Percentiles rank a stretch among this genome's conserved stretches.
Conservation (phyloP, 495 filamentous ascomycete genomes). For the Neurospora sp. region DNA sequence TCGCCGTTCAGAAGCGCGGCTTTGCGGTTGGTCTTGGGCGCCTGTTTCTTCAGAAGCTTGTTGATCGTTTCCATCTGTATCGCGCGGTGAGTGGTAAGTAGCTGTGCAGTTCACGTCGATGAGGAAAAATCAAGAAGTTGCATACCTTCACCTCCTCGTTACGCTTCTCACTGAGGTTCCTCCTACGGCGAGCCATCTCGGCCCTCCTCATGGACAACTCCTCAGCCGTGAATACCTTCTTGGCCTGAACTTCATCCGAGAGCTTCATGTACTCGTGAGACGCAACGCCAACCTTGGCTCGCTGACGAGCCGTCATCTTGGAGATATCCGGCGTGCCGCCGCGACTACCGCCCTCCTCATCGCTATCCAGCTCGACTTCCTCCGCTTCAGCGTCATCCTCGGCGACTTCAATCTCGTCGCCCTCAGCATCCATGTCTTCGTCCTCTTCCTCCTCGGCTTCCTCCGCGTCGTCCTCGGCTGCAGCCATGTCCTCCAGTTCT, state of each 20-base stretch:
- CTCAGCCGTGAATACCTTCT: constrained; percentile 86
- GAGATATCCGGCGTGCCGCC: constrained; percentile 63
- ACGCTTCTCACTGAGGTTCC: constrained; percentile 95
- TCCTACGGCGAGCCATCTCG: constrained; percentile 90
- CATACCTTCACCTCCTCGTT: constrained; percentile 96
- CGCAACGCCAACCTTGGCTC: constrained; percentile 58
- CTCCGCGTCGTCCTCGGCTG: constrained; percentile 37
- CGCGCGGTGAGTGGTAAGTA: not conserved
- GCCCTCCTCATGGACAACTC: constrained; percentile 90
- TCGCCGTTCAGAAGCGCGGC: constrained; percentile 29
- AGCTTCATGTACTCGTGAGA: constrained; percentile 55
- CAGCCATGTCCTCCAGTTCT: constrained; percentile 37
- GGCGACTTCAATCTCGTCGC: constrained; percentile 52
- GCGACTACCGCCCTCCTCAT: constrained; percentile 39
- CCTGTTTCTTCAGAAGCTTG: constrained; percentile 89
- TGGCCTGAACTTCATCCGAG: constrained; percentile 86
- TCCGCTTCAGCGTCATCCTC: constrained; percentile 40
- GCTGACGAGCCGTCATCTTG: constrained; percentile 82
- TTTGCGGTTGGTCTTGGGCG: constrained; percentile 67
- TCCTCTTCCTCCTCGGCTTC: constrained; percentile 39
- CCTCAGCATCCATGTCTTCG: constrained; percentile 47
- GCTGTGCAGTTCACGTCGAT: not conserved
- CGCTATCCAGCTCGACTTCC: constrained; percentile 57
- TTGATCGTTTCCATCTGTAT: constrained; percentile 94
- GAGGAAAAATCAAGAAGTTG: not conserved